phyloP scores from a whole-genome alignment of 805 yeast genomes.

The Ogataea neopini region DNA sequence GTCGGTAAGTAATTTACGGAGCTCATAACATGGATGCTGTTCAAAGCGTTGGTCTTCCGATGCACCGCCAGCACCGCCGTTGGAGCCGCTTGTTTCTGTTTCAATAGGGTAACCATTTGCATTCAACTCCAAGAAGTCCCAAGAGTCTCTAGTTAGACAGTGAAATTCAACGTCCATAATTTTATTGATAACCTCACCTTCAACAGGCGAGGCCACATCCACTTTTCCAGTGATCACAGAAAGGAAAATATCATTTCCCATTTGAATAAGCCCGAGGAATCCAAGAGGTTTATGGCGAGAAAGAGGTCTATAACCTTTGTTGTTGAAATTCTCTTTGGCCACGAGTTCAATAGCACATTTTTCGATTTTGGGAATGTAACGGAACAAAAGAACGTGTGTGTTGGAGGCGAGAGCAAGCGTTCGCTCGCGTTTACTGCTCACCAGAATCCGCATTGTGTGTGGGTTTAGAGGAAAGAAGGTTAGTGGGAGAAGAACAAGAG shows the following conservation, averaged over 20 bases:
- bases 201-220: conserved; percentile 80
- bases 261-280: conserved; percentile 77
- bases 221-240: conserved; percentile 77
- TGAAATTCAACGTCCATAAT: conserved; percentile 87
- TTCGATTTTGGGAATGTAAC: conserved; percentile 37
- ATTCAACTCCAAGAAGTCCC: conserved; percentile 80
- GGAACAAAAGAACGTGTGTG: conserved; percentile 48
- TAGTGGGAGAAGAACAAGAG: neutral
- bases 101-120: conserved; percentile 64
- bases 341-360: conserved; percentile 53
- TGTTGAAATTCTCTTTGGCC: conserved; percentile 38
- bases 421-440: conserved; percentile 37
- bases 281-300: conserved; percentile 55
- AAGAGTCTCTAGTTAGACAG: conserved; percentile 65
- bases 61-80: conserved; percentile 10
- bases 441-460: conserved; percentile 38
- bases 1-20: conserved; percentile 73
- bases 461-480: neutral
- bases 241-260: conserved; percentile 66
- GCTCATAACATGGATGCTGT: conserved; percentile 81
- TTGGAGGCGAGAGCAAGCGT: conserved; percentile 44
- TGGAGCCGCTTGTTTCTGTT: conserved; percentile 33
- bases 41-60: conserved; percentile 30
- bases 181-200: conserved; percentile 74
- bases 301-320: conserved; percentile 42